phyloP scores from a whole-genome alignment of 495 filamentous ascomycete genomes.

The Penicillium longicatenatum region DNA sequence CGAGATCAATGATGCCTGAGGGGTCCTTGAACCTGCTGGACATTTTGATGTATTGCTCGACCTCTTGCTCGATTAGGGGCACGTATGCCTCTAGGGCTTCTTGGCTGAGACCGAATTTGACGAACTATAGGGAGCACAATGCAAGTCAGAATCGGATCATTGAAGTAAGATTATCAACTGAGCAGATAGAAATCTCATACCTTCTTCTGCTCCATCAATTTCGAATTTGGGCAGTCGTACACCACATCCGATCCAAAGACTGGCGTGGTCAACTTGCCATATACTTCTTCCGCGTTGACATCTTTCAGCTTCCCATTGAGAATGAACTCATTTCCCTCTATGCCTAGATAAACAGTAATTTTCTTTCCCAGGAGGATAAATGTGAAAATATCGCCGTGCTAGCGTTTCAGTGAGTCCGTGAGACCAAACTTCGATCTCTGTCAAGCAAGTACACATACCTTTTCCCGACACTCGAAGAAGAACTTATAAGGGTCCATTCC shows the following conservation, averaged over 20 bases:
- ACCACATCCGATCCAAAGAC: conserved; percentile 87
- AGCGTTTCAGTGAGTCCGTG: conserved; percentile 10
- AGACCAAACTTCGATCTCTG: neutral
- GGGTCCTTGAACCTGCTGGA: conserved; percentile 66
- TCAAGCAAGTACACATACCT: conserved; percentile 51
- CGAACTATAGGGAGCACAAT: conserved; percentile 56
- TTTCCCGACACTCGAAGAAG: conserved; percentile 67
- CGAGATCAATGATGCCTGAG: conserved; percentile 65
- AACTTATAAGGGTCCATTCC: conserved; percentile 83
- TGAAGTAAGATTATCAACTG: neutral
- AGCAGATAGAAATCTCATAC: conserved; percentile 16
- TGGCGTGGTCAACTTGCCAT: conserved; percentile 77
- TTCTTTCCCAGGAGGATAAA: conserved; percentile 76
- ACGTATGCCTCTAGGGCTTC: conserved; percentile 77
- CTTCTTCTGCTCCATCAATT: conserved; percentile 85
- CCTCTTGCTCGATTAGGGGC: conserved; percentile 75
- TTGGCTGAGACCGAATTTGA: conserved; percentile 81
- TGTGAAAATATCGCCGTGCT: conserved; percentile 82
- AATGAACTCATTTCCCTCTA: conserved; percentile 84
- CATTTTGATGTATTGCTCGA: conserved; percentile 66
- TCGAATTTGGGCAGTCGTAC: conserved; percentile 85
- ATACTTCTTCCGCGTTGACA: conserved; percentile 81
- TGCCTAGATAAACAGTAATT: conserved; percentile 74
- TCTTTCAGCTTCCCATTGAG: conserved; percentile 83
- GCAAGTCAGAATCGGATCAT: conserved; percentile 2